Evolutionary conservation across 768 basidiomycete genomes (phyloP).

Genomic region (Obba rivulosa): DNA sequence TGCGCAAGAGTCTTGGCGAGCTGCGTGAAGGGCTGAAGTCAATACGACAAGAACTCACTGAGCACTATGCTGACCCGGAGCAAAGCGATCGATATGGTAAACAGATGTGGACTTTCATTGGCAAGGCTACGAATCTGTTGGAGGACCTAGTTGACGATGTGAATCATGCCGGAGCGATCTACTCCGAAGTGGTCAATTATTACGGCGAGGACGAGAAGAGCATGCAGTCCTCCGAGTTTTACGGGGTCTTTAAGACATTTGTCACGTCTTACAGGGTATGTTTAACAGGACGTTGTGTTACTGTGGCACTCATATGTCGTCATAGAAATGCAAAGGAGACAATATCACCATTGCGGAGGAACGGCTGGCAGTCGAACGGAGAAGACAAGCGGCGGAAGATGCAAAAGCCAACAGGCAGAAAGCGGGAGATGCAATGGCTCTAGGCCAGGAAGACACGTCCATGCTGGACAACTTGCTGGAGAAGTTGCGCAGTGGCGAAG

Average conservation of each 20-base stretch:
- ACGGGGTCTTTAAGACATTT: conserved; percentile 95
- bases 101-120: conserved; percentile 90
- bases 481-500: conserved; percentile 67
- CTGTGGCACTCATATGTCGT: not conserved
- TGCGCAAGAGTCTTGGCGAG: conserved; percentile 69
- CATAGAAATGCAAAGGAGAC: conserved; percentile 81
- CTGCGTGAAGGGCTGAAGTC: conserved; percentile 71
- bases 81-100: conserved; percentile 74
- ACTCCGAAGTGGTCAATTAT: conserved; percentile 80
- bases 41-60: conserved; percentile 75
- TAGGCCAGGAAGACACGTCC: conserved; percentile 45
- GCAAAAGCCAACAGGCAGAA: conserved; percentile 51
- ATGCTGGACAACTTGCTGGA: conserved; percentile 69
- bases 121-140: conserved; percentile 66
- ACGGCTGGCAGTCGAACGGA: conserved; percentile 57
- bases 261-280: conserved; percentile 85
- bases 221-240: conserved; percentile 88
- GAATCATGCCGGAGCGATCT: conserved; percentile 77
- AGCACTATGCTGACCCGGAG: conserved; percentile 72
- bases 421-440: conserved; percentile 31
- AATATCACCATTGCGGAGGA: conserved; percentile 76
- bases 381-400: conserved; percentile 64
- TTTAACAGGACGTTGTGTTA: conserved; percentile 3
- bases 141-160: conserved; percentile 86
- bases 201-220: conserved; percentile 92